Conservation (phyloP, 192 early-diverging fungal species). For the Linnemannia schmuckeri region DNA sequence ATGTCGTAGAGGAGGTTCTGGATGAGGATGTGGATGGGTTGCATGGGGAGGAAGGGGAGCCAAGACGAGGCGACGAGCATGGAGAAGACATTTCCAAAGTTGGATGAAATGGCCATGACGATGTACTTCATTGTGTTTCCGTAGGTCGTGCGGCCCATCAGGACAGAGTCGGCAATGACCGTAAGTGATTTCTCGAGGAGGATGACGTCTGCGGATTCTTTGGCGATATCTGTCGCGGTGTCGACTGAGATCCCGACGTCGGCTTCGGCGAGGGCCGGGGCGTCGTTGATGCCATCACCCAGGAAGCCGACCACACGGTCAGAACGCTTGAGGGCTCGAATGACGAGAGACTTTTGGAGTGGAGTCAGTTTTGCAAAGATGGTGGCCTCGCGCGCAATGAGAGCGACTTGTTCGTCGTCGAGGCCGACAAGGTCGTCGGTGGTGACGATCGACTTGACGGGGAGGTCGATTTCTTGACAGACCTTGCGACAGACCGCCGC, state of each 20-base stretch:
- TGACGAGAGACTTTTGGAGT: constrained; percentile 58
- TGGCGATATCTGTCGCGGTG: constrained; percentile 64
- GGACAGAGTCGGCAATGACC: constrained; percentile 55
- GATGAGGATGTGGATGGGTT: constrained; percentile 57
- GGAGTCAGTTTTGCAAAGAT: constrained; percentile 70
- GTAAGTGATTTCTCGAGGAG: constrained; percentile 63
- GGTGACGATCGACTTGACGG: constrained; percentile 53
- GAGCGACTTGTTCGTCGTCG: constrained; percentile 46
- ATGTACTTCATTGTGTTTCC: constrained; percentile 70
- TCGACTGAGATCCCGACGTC: constrained; percentile 69
- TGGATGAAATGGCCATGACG: constrained; percentile 67
- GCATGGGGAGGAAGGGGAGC: constrained; percentile 68
- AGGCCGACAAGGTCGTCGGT: constrained; percentile 56
- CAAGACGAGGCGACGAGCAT: constrained; percentile 62
- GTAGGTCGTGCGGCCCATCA: constrained; percentile 61
- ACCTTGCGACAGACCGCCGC: constrained; percentile 63
- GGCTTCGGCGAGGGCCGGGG: constrained; percentile 59
- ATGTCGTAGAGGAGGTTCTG: constrained; percentile 67
- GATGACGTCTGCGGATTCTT: constrained; percentile 67
- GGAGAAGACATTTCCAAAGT: constrained; percentile 70
- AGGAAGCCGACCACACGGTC: constrained; percentile 63
- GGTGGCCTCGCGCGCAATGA: constrained; percentile 47
- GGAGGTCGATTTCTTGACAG: constrained; percentile 61
- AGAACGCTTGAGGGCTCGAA: constrained; percentile 55
- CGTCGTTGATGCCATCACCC: constrained; percentile 71